A percentile compares a stretch with the other conserved stretches of the same genome.
Evolutionary conservation across 768 basidiomycete species (phyloP).

Genomic region (Calocera viscosa): DNA sequence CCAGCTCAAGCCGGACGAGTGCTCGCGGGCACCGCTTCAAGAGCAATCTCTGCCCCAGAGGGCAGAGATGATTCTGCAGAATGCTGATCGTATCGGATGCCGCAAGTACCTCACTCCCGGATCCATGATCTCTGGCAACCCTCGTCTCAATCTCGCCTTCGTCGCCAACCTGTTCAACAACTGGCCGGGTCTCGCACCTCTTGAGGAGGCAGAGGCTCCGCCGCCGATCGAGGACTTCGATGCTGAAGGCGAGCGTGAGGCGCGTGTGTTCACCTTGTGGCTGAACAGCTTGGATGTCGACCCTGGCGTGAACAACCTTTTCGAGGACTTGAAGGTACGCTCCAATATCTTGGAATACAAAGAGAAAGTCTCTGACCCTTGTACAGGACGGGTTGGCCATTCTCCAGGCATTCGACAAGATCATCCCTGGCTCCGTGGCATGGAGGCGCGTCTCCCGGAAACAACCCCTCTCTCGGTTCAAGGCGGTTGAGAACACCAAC

Average conservation of each 20-base stretch:
- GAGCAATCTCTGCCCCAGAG: conserved; percentile 69
- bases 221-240: conserved; percentile 93
- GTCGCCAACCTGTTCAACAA: conserved; percentile 99
- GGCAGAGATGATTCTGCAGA: conserved; percentile 84
- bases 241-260: conserved; percentile 96
- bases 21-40: conserved; percentile 81
- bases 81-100: conserved; percentile 87
- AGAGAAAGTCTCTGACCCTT: neutral
- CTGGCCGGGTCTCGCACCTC: conserved; percentile 82
- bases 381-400: conserved; percentile 63
- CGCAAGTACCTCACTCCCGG: conserved; percentile 89
- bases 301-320: conserved; percentile 89
- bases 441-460: conserved; percentile 86
- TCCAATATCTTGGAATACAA: neutral
- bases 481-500: conserved; percentile 96
- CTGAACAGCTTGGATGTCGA: conserved; percentile 95
- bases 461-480: conserved; percentile 83
- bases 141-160: conserved; percentile 93
- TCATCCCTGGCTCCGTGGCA: conserved; percentile 79
- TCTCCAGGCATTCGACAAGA: conserved; percentile 93
- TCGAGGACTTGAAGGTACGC: conserved; percentile 75
- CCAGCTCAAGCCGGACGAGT: conserved; percentile 88
- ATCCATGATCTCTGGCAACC: conserved; percentile 86
- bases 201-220: conserved; percentile 88
- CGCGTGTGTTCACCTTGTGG: conserved; percentile 96